Base-by-base conservation (phyloP, 176 grass and related monocot genomes). In the Poa pratensis region DNA sequence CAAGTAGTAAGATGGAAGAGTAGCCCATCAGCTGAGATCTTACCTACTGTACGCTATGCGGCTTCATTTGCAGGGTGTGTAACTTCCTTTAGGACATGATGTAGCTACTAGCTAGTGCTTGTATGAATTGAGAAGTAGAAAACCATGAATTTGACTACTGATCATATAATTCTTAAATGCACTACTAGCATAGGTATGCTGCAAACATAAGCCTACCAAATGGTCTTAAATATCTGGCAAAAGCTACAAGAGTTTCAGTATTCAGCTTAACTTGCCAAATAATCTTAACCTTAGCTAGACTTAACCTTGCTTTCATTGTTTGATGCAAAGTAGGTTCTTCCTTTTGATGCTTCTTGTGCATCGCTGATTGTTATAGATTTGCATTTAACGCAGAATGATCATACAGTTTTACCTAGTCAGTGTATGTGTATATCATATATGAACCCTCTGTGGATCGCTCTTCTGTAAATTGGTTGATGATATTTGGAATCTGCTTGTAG, bases 51-150 rank as follows among this genome's bases (percentile, higher is more conserved):
- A 85, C 87, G 18, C 74, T 98, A 94, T 84, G 93, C 93, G 13
- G 96, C 96, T 82, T 98, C 96, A 78, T 98, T 95, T 94, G 91
- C 91, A 78, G 95, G 96, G 96, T 98, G 89, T 77, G 75, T 35
- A 87, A 75, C 61, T 77, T 19, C 53, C 45, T 82, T 7, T 86
- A 19, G 59, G 45, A 58, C 15, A 73, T 65, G 50, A 30, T 46
- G 64, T 58, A 83, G 40, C 57, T 67, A 18, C 4, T 67, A 49
- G 0, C 18, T 69, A 16, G 8, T 87, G 42, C 13, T 72, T 83
- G 16, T 59, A 72, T 82, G 26, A 73, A 77, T 63, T 34, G 22
- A 62, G 71, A 53, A 14, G 23, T 19, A 80, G 69, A 55, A 17
- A 28, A 68, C 19, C 49, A 81, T 60, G 42, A 70, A 58, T 78